These are phyloP conservation scores for Talaromyces islandicus DNA, from an alignment of 2,329 filamentous ascomycete species.

Conservation along the genomic window DNA sequence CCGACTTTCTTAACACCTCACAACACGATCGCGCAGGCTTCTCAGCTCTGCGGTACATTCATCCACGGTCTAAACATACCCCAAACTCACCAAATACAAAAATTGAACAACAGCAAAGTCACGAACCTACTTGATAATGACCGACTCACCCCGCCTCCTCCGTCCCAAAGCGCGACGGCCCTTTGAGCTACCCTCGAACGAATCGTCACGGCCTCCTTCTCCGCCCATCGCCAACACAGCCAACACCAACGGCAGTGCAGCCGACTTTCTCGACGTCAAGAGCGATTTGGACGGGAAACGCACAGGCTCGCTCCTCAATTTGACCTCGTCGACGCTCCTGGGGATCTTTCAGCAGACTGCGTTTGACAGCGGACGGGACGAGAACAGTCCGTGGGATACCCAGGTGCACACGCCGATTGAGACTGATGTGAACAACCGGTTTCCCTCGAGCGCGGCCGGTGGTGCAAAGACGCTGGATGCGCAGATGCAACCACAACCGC, in stretches of 20 bases:
- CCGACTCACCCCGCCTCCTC: slow-evolving; percentile 49
- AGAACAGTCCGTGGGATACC: slow-evolving; percentile 70
- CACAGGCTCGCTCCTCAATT: slow-evolving; percentile 73
- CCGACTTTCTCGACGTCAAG: slow-evolving; percentile 29
- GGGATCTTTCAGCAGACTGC: slow-evolving; percentile 78
- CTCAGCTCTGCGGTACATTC: not conserved
- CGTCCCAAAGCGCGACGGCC: slow-evolving; percentile 67
- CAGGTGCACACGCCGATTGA: slow-evolving; percentile 51
- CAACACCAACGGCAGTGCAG: slow-evolving; percentile 5
- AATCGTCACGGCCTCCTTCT: slow-evolving; percentile 36
- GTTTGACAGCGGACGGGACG: slow-evolving; percentile 50
- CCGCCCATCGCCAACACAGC: slow-evolving; percentile 32
- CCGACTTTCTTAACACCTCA: not conserved
- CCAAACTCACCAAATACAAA: not conserved
- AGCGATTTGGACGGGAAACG: slow-evolving; percentile 48
- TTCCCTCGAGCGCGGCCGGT: slow-evolving; percentile 12
- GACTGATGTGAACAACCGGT: not conserved
- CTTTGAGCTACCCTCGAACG: slow-evolving; percentile 53
- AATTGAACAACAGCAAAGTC: not conserved
- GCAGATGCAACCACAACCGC: slow-evolving; percentile 15
- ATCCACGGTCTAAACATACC: not conserved
- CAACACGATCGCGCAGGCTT: not conserved
- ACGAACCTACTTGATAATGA: slow-evolving; percentile 22
- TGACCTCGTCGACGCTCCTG: slow-evolving; percentile 82
- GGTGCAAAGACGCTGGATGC: slow-evolving; percentile 8